Evolutionary conservation across 2,329 filamentous ascomycete genomes (phyloP).

Genomic region (Hymenoscyphus albidus): DNA sequence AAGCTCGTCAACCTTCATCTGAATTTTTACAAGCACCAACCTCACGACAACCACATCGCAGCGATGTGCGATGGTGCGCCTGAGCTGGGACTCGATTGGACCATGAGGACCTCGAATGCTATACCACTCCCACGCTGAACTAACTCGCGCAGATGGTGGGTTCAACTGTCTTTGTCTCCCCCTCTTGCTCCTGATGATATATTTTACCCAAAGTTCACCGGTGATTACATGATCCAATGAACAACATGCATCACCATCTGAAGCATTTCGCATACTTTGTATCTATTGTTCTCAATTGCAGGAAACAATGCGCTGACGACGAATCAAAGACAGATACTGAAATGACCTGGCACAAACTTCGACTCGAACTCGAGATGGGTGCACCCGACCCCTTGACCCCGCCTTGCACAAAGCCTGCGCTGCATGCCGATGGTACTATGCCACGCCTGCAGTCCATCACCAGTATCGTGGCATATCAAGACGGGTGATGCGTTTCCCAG

Average conservation of each 20-base stretch:
- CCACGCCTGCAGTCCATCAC: not conserved
- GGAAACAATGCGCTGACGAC: slow-evolving; percentile 8
- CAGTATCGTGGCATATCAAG: not conserved
- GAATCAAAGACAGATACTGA: not conserved
- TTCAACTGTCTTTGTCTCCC: slow-evolving; percentile 5
- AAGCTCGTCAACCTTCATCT: slow-evolving; percentile 1
- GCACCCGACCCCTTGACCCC: not conserved
- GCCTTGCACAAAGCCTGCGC: not conserved
- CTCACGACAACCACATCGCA: not conserved
- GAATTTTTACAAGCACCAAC: not conserved
- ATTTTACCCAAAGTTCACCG: slow-evolving; percentile 33
- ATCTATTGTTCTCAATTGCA: slow-evolving; percentile 15
- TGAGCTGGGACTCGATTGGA: not conserved
- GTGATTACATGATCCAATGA: slow-evolving; percentile 37
- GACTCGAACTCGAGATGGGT: not conserved
- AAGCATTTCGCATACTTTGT: slow-evolving; percentile 38
- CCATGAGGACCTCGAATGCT: not conserved
- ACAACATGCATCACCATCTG: slow-evolving; percentile 76
- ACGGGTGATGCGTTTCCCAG: not conserved
- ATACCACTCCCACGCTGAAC: not conserved
- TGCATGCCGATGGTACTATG: not conserved
- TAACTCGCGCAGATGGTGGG: slow-evolving; percentile 3
- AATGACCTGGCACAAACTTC: not conserved
- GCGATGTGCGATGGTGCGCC: not conserved
- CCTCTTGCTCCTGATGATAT: slow-evolving; percentile 34